These are phyloP conservation scores for Ceratocystis variospora DNA, from an alignment of 2,329 filamentous ascomycete species.

Conservation along the genomic window DNA sequence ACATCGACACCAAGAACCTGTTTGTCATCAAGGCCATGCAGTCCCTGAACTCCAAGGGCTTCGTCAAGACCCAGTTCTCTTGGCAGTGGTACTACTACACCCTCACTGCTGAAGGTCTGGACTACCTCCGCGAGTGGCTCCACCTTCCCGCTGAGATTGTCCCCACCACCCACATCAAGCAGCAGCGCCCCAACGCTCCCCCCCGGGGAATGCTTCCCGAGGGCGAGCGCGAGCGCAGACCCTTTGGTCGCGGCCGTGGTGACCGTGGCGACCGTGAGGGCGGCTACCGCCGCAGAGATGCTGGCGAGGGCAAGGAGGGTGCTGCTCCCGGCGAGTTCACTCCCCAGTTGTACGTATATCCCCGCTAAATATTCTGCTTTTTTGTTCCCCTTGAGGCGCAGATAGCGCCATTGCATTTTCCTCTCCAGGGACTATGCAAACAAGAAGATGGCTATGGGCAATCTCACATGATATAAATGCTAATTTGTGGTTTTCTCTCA, in stretches of 20 bases:
- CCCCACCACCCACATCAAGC: slow-evolving; percentile 99
- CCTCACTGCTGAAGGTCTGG: slow-evolving; percentile 96
- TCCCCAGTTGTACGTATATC: slow-evolving; percentile 62
- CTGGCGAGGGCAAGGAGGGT: slow-evolving; percentile 77
- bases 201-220: slow-evolving; percentile 98
- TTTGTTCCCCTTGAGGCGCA: slow-evolving; percentile 20
- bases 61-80: slow-evolving; percentile 99
- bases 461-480: background rate
- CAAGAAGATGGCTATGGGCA: background rate
- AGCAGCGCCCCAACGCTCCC: slow-evolving; percentile 95
- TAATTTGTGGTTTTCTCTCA: slow-evolving; percentile 16
- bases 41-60: slow-evolving; percentile 94
- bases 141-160: slow-evolving; percentile 99
- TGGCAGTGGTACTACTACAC: slow-evolving; percentile 99
- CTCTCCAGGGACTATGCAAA: background rate
- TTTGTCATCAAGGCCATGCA: slow-evolving; percentile 98
- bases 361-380: background rate
- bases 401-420: too few relatives aligned
- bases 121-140: slow-evolving; percentile 99
- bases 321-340: slow-evolving; percentile 84
- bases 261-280: slow-evolving; percentile 72
- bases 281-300: slow-evolving; percentile 83
- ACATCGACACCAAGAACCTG: slow-evolving; percentile 99
- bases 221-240: slow-evolving; percentile 64
- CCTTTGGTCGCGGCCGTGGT: slow-evolving; percentile 65